These are phyloP conservation scores for Herpetomonas muscarum DNA, from an alignment of 208 protist species.

Conservation along the genomic window DNA sequence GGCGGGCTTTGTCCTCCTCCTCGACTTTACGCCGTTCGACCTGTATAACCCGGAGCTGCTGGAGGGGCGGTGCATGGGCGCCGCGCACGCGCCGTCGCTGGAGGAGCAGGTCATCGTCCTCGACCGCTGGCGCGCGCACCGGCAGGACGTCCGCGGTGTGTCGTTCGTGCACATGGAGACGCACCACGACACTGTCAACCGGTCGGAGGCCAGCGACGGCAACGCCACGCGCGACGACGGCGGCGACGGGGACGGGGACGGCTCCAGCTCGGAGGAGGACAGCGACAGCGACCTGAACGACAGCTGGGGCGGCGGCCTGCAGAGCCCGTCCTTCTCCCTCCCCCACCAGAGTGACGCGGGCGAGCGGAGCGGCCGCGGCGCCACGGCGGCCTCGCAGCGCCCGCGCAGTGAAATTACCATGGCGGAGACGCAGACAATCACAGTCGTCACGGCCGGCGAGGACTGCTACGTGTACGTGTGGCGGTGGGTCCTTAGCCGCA, in stretches of 20 bases:
- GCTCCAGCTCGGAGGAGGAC: too few relatives aligned
- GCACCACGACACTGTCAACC: too few relatives aligned
- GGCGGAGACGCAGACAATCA: slow-evolving; percentile 9
- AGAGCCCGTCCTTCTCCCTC: background rate
- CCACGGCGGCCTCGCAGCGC: slow-evolving; percentile 3
- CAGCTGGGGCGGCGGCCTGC: too few relatives aligned
- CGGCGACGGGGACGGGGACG: too few relatives aligned
- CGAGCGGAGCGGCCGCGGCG: background rate
- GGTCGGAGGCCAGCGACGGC: too few relatives aligned
- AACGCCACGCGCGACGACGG: too few relatives aligned
- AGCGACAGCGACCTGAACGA: too few relatives aligned
- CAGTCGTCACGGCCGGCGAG: slow-evolving; percentile 42
- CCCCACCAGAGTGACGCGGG: background rate
- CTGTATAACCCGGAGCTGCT: slow-evolving; percentile 10
- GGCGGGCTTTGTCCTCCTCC: slow-evolving; percentile 46
- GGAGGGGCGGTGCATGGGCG: background rate
- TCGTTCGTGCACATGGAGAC: slow-evolving; percentile 21
- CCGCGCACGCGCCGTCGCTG: slow-evolving; percentile 5
- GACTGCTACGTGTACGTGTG: slow-evolving; percentile 57
- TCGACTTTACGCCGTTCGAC: slow-evolving; percentile 45
- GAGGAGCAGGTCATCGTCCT: slow-evolving; percentile 32
- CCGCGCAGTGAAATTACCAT: background rate
- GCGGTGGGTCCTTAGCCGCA: slow-evolving; percentile 30
- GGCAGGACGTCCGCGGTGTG: slow-evolving; percentile 39
- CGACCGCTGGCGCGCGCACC: slow-evolving; percentile 73